Percentiles rank a stretch among this genome's conserved stretches.
phyloP scores from a whole-genome alignment of 306 rosid species.

The Geum urbanum region DNA sequence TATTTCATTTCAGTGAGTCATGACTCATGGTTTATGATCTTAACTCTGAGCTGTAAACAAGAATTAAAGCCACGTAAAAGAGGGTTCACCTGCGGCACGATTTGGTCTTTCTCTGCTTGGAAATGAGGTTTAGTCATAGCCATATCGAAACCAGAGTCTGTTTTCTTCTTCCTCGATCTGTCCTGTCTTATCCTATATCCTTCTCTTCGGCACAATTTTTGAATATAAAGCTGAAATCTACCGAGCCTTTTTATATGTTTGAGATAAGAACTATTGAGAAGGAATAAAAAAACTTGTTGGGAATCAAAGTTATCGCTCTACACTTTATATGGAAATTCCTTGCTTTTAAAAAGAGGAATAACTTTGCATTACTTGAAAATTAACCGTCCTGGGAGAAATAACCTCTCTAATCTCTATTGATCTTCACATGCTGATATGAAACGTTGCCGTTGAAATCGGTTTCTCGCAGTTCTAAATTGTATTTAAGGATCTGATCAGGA shows the following conservation, averaged over 20 bases:
- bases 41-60: neutral
- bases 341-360: slow-evolving; percentile 8
- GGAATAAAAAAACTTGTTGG: neutral
- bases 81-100: fast-evolving
- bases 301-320: slow-evolving; percentile 12
- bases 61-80: neutral
- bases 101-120: neutral
- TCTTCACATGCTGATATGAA: neutral
- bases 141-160: slow-evolving; percentile 6
- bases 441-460: too few relatives aligned
- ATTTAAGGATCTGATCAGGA: neutral
- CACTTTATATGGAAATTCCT: neutral
- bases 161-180: neutral
- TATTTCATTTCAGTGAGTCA: neutral
- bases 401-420: neutral
- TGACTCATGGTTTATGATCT: neutral
- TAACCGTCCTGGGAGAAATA: neutral
- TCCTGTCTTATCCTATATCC: neutral
- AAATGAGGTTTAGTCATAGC: slow-evolving; percentile 23
- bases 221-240: neutral
- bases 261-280: neutral
- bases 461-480: neutral
- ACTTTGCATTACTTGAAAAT: neutral
- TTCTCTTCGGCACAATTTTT: neutral
- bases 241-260: slow-evolving; percentile 16